Base-by-base conservation (phyloP, 2,329 filamentous ascomycete genomes). In the Arthrobotrys sinensis region DNA sequence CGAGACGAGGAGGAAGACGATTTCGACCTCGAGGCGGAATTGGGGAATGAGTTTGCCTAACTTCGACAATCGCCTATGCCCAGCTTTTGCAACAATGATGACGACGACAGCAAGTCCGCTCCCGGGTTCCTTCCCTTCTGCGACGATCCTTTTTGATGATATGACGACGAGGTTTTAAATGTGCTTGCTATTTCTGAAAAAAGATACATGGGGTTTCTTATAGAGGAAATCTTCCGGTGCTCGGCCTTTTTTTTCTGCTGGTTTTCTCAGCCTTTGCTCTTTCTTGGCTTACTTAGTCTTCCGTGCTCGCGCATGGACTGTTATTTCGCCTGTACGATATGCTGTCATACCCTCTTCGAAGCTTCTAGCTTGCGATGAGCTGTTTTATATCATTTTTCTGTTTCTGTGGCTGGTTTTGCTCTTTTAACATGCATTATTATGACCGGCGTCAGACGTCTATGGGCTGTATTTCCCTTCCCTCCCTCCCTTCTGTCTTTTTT, bases 21-120 rank as follows among this genome's bases (percentile, higher is more conserved):
- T 52, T 78, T 78, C 48, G 75, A 78, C 48, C 50, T 78, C 4
- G 75, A 78, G 28, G 75, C 75, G 11, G 75, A 78, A 38, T 57
- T 78, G 32, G 75, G 60, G 16, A 78, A 78, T 34, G 75, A 78
- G 43, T 78, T 78, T 68, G 36, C 62, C 16, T 78, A 50, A 64
- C 38, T 16, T 40, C 34, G 5, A n/a, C n/a, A 45, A 3, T 45
- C 24, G 19, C 6, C 3, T 40, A 48, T 8, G n/a, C 40, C n/a
- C n/a, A n/a, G 12, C 19, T 48, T 12, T 34, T 7, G 55, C 32
- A 40, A 24, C 24, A n/a, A 28, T 19, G 34, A 24, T 14, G 12
- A 50, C n/a, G 24, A 50, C 46, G 40, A 21, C 48, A 67, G 64
- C 36, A n/a, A 45, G 16, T 16, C 24, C 53, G 16, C 28, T 16